These are phyloP conservation scores for Chrysoporthe deuterocubensis DNA, from an alignment of 2,329 filamentous ascomycete genomes.

Conservation along the genomic window DNA sequence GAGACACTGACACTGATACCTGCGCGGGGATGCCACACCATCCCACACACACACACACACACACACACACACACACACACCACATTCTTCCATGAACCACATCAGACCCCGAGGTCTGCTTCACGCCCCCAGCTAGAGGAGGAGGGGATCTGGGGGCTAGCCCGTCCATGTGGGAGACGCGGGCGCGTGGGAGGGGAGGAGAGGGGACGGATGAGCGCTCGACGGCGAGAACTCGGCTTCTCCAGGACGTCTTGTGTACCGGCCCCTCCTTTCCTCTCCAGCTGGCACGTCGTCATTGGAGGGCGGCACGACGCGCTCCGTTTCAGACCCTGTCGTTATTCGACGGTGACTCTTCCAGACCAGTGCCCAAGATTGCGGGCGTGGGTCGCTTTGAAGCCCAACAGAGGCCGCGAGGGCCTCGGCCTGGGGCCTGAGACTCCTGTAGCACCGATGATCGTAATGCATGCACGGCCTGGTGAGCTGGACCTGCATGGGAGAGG, in stretches of 20 bases:
- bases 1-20: too few species aligned
- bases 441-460: background rate
- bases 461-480: background rate
- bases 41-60: too few species aligned
- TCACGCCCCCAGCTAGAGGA: too few species aligned
- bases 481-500: background rate
- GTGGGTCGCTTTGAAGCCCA: slow-evolving; percentile 12
- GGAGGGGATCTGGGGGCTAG: too few species aligned
- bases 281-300: slow-evolving; percentile 17
- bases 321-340: slow-evolving; percentile 10
- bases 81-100: too few species aligned
- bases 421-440: background rate
- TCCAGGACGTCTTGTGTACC: background rate
- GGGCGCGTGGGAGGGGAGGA: background rate
- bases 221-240: slow-evolving; percentile 1
- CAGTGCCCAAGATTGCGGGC: slow-evolving; percentile 5
- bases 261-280: slow-evolving; percentile 10
- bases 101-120: too few species aligned
- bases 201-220: background rate
- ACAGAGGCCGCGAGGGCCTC: background rate
- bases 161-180: background rate
- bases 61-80: too few species aligned
- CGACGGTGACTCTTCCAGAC: slow-evolving; percentile 2
- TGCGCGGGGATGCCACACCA: too few species aligned
- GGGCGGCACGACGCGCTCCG: slow-evolving; percentile 8